phyloP scores from a whole-genome alignment of 2,329 filamentous ascomycete species.

The Huntiella abstrusa region DNA sequence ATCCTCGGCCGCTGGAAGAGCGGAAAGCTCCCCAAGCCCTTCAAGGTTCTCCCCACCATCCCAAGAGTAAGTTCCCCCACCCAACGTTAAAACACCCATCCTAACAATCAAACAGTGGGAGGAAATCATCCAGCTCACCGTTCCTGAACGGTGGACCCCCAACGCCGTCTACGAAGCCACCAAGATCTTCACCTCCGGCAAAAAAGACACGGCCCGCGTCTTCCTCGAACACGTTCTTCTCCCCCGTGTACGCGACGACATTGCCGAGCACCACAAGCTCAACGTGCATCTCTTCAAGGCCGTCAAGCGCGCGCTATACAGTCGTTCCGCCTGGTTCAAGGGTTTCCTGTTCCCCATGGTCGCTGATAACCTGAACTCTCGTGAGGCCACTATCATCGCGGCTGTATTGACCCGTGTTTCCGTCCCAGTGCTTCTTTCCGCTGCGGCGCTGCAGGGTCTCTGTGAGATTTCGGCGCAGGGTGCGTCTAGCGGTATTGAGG shows the following conservation, averaged over 20 bases:
- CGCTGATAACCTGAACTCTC: slow-evolving; percentile 65
- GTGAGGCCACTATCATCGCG: slow-evolving; percentile 81
- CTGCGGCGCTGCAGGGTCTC: slow-evolving; percentile 73
- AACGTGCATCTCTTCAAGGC: slow-evolving; percentile 92
- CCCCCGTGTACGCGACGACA: slow-evolving; percentile 81
- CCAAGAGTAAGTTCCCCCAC: slow-evolving; percentile 24
- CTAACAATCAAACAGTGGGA: slow-evolving; percentile 44
- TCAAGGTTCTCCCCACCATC: slow-evolving; percentile 87
- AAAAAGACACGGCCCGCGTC: slow-evolving; percentile 58
- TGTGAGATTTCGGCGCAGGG: slow-evolving; percentile 91
- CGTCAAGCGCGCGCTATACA: slow-evolving; percentile 82
- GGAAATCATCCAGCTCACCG: slow-evolving; percentile 67
- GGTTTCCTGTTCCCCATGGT: slow-evolving; percentile 85
- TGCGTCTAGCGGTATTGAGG: slow-evolving; percentile 63
- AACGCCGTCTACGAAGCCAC: slow-evolving; percentile 77
- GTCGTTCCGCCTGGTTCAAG: slow-evolving; percentile 92
- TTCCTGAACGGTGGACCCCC: slow-evolving; percentile 54
- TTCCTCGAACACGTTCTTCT: slow-evolving; percentile 79
- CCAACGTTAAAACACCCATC: background rate
- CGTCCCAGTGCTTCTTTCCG: slow-evolving; percentile 80
- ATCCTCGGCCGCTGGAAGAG: slow-evolving; percentile 11
- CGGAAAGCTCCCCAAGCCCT: slow-evolving; percentile 67
- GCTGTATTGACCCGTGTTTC: slow-evolving; percentile 70
- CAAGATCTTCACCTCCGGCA: slow-evolving; percentile 75
- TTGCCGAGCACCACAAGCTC: slow-evolving; percentile 82